A percentile compares a stretch with the other conserved stretches of the same genome.
phyloP scores from a whole-genome alignment of 2,329 filamentous ascomycete species.

The Xylaria sp. region DNA sequence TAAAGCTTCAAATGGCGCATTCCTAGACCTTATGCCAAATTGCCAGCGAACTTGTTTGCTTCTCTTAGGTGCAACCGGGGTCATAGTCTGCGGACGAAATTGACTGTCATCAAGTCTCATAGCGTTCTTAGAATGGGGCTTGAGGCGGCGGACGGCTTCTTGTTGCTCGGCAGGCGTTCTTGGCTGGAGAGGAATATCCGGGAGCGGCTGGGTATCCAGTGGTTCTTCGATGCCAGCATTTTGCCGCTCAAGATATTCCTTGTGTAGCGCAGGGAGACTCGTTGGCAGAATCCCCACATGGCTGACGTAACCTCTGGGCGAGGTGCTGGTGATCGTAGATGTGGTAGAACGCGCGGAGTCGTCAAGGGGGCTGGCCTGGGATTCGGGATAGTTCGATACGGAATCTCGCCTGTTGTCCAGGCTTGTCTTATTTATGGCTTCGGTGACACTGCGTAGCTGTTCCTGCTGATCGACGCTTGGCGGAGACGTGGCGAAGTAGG shows the following conservation, averaged over 20 bases:
- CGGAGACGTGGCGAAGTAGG: slow-evolving; percentile 48
- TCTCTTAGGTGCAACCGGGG: slow-evolving; percentile 69
- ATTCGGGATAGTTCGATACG: slow-evolving; percentile 29
- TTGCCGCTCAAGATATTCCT: slow-evolving; percentile 81
- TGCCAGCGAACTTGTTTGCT: slow-evolving; percentile 89
- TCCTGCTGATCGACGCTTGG: slow-evolving; percentile 51
- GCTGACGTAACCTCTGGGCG: slow-evolving; percentile 66
- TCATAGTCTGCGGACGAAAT: slow-evolving; percentile 64
- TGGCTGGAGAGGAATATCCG: slow-evolving; percentile 52
- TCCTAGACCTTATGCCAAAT: slow-evolving; percentile 93
- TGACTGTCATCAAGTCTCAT: slow-evolving; percentile 67
- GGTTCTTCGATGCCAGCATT: slow-evolving; percentile 55
- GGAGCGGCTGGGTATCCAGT: slow-evolving; percentile 47
- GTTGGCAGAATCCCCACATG: slow-evolving; percentile 92
- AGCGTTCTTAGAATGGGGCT: slow-evolving; percentile 78
- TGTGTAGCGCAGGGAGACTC: slow-evolving; percentile 87
- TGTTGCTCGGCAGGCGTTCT: slow-evolving; percentile 76
- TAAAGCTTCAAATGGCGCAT: slow-evolving; percentile 91
- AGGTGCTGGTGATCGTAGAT: slow-evolving; percentile 50
- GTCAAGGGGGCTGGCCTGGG: slow-evolving; percentile 53
- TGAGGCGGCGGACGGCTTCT: slow-evolving; percentile 77
- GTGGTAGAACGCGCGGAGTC: slow-evolving; percentile 58
- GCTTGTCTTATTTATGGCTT: slow-evolving; percentile 48
- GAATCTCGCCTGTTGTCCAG: slow-evolving; percentile 21
- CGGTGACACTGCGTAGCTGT: slow-evolving; percentile 59